Evolutionary conservation across 768 basidiomycete genomes (phyloP).

Genomic region (Coprinellus micaceus): DNA sequence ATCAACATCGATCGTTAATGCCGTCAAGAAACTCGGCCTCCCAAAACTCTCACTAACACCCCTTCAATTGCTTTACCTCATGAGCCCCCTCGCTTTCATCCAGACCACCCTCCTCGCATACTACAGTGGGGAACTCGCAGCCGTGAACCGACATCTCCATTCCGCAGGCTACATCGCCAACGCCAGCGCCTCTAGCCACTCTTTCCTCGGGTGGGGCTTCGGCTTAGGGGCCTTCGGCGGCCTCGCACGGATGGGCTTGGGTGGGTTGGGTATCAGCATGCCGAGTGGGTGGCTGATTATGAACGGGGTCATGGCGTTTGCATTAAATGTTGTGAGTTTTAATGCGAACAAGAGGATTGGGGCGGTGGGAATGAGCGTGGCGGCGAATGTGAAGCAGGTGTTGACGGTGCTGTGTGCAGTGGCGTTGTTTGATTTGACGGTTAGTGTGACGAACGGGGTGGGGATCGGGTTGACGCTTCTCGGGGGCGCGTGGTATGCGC

Average conservation of each 20-base stretch:
- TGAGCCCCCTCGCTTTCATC: slow-evolving; percentile 89
- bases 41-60: slow-evolving; percentile 44
- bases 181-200: too few relatives aligned
- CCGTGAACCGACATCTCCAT: slow-evolving; percentile 6
- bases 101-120: slow-evolving; percentile 80
- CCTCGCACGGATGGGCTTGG: neutral
- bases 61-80: slow-evolving; percentile 82
- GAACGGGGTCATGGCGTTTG: slow-evolving; percentile 89
- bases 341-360: slow-evolving; percentile 93
- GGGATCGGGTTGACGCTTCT: slow-evolving; percentile 82
- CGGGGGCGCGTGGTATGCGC: slow-evolving; percentile 82
- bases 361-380: slow-evolving; percentile 87
- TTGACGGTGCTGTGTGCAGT: slow-evolving; percentile 85
- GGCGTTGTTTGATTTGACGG: slow-evolving; percentile 74
- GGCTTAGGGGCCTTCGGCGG: too few relatives aligned
- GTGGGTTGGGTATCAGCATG: slow-evolving; percentile 10
- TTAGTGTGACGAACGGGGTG: slow-evolving; percentile 73
- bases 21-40: slow-evolving; percentile 8
- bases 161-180: neutral
- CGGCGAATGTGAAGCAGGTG: slow-evolving; percentile 92
- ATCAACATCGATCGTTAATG: neutral
- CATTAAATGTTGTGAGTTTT: slow-evolving; percentile 90
- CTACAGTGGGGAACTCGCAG: slow-evolving; percentile 72
- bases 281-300: slow-evolving; percentile 55
- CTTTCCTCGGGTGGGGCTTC: too few relatives aligned